Evolutionary conservation across 257 asterid species (phyloP).

Genomic region (Orobanche coerulescens): DNA sequence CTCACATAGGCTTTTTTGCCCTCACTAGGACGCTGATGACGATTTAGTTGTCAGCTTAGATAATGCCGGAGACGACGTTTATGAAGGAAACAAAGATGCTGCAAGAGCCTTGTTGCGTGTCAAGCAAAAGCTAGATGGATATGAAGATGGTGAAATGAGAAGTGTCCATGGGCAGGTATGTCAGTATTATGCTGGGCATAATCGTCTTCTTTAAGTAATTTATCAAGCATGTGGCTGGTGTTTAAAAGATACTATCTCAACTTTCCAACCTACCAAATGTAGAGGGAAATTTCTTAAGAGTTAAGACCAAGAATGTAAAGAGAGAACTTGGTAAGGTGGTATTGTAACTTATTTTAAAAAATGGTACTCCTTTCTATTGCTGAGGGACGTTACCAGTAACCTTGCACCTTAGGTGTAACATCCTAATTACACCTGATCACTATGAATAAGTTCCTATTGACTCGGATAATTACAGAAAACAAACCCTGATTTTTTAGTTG

Average conservation of each 20-base stretch:
- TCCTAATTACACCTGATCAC: no score
- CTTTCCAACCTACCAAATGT: neutral
- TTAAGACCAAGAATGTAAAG: neutral
- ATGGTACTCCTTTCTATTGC: neutral
- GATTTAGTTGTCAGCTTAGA: constrained; percentile 66
- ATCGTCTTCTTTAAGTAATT: neutral
- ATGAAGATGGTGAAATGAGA: constrained; percentile 97
- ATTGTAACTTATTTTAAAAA: neutral
- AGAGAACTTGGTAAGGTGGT: neutral
- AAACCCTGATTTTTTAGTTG: no score
- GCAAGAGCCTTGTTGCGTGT: constrained; percentile 97
- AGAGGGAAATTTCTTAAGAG: neutral
- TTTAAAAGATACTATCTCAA: neutral
- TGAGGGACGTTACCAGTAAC: neutral
- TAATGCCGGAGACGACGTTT: constrained; percentile 61
- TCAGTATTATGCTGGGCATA: constrained; percentile 2
- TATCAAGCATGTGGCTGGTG: constrained; percentile 4
- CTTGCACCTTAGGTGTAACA: no score
- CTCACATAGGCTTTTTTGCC: constrained; percentile 22
- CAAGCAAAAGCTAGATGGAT: constrained; percentile 97
- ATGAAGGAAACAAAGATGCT: constrained; percentile 94
- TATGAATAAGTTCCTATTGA: no score
- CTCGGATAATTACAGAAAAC: no score
- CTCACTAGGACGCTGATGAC: constrained; percentile 63
- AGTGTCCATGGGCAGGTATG: constrained; percentile 90